Conservation (phyloP, 176 grass and related monocot species). For the Ampelocalamus luodianensis region DNA sequence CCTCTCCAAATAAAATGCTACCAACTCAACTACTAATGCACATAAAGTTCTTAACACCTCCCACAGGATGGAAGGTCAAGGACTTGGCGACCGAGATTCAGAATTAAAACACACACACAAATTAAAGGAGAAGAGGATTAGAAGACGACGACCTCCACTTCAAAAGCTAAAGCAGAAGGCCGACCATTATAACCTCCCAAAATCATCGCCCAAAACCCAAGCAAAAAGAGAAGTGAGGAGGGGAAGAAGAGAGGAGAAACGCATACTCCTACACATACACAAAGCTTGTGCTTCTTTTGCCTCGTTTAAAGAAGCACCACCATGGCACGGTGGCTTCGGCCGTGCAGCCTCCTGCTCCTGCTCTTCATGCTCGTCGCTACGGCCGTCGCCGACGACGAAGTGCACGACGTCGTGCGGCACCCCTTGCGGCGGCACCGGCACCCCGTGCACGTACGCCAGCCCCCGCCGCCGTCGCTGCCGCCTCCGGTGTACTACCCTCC, state of each 20-base stretch:
- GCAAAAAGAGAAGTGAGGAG: neutral
- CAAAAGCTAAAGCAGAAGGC: constrained; percentile 35
- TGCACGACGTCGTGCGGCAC: constrained; percentile 49
- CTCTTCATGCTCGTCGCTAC: neutral
- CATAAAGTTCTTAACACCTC: too few species aligned
- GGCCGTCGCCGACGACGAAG: constrained; percentile 28
- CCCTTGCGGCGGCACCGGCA: constrained; percentile 60
- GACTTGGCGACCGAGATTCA: too few species aligned
- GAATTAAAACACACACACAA: neutral
- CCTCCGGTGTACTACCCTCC: constrained; percentile 39
- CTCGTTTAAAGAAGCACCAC: neutral
- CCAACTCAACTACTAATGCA: too few species aligned
- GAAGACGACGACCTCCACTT: constrained; percentile 50
- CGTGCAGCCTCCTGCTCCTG: neutral
- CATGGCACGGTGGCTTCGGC: constrained; percentile 38
- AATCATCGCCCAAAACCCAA: neutral
- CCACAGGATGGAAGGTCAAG: too few species aligned
- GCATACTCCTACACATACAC: neutral
- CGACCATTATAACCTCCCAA: constrained; percentile 54
- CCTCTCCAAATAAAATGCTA: too few species aligned
- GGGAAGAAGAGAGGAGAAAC: neutral
- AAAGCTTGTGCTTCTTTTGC: neutral
- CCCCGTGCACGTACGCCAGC: constrained; percentile 60
- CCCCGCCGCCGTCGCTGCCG: constrained; percentile 62
- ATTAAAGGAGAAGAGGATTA: neutral